Evolutionary conservation across 1,139 yeast species (phyloP), one percentile per base, ranked within the genome.

Genomic region (Magnusiomyces magnusii): DNA sequence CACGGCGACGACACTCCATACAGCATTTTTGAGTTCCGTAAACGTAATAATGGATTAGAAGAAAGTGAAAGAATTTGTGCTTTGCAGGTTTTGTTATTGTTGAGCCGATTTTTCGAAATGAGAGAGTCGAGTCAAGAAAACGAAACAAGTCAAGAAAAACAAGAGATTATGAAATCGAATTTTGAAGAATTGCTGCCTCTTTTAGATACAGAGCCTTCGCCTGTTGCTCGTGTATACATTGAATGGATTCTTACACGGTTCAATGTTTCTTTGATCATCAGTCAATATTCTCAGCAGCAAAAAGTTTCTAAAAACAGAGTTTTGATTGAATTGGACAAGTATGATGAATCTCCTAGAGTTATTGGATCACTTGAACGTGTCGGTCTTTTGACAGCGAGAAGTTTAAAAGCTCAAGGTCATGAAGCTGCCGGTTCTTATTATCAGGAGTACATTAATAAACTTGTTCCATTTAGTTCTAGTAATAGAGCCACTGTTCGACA

Each of bases 401-500:
- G 82, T 39, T 68, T 83, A 54, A 68, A 72, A 1, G 53, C 55
- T 1, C 65, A 63, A 1, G 66, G 68, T 9, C 50, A 57, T 2
- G 57, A 44, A 7, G 54, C 57, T 23, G 60, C 63, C 54, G 57
- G 56, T 2, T 60, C 58, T 17, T 69, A 61, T 59, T 69, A 57
- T 58, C 44, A 58, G 55, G 59, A 61, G 27, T 73, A 65, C 53
- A 60, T 74, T 15, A 56, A 62, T 23, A 63, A 63, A 13, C 64
- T 84, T 47, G 70, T 87, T 21, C 84, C 93, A 0, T 82, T 85
- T 51, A 84, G 95, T n/a, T 83, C 96, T 0, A 86, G 96, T 7
- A 90, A 87, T 69, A 85, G 88, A 66, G 95, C 96, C 0, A 74
- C 85, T 31, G 80, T 86, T 2, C 82, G 98, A 63, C 98, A 92